Percentiles rank a stretch among this genome's conserved stretches.
phyloP scores from a whole-genome alignment of 1,284 basidiomycete genomes.

The Fistulina hepatica region DNA sequence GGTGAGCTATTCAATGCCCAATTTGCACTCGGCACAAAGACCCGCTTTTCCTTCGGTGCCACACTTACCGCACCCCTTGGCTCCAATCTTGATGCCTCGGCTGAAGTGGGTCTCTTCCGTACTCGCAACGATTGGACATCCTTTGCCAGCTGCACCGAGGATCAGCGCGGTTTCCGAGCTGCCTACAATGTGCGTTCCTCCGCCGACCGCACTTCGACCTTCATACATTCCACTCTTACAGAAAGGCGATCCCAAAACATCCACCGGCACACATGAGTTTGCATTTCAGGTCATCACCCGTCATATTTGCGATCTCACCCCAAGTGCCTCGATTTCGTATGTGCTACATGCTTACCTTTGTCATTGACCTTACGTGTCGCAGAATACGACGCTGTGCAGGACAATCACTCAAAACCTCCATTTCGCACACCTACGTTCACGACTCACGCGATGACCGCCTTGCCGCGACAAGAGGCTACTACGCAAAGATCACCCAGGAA shows the following conservation, averaged over 20 bases:
- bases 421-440: constrained; percentile 68
- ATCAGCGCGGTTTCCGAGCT: constrained; percentile 52
- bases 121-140: constrained; percentile 65
- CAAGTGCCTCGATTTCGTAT: constrained; percentile 73
- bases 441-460: constrained; percentile 78
- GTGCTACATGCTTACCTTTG: constrained; percentile 14
- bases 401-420: constrained; percentile 70
- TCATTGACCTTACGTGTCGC: constrained; percentile 9
- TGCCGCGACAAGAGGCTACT: constrained; percentile 50
- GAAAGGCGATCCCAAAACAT: constrained; percentile 31
- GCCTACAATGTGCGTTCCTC: constrained; percentile 49
- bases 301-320: constrained; percentile 59
- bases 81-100: constrained; percentile 46
- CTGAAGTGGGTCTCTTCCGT: constrained; percentile 52
- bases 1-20: constrained; percentile 85
- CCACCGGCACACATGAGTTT: constrained; percentile 61
- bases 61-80: constrained; percentile 49
- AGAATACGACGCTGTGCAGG: constrained; percentile 81
- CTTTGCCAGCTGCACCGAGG: constrained; percentile 64
- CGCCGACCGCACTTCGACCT: constrained; percentile 10
- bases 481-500: constrained; percentile 60
- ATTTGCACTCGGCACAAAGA: constrained; percentile 81
- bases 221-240: constrained; percentile 21
- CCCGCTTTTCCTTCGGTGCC: constrained; percentile 72
- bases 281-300: constrained; percentile 75